phyloP scores from a whole-genome alignment of 2,329 filamentous ascomycete genomes.

The Colletotrichum spinosum region DNA sequence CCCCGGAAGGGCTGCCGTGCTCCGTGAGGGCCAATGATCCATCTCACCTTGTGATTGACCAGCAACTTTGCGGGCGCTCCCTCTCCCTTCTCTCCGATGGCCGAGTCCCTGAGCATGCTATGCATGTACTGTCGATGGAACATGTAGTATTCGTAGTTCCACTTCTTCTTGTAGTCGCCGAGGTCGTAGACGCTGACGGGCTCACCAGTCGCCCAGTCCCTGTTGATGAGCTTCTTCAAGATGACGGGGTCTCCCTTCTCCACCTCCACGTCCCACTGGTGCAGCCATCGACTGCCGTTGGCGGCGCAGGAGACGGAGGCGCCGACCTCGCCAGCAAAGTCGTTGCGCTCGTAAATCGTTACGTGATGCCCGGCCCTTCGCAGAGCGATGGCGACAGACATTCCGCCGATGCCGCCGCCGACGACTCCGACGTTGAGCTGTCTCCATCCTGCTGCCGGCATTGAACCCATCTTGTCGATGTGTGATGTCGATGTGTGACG shows the following conservation, averaged over 20 bases:
- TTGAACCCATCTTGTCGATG: constrained; percentile 20
- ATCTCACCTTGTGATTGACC: constrained; percentile 65
- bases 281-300: constrained; percentile 76
- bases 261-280: constrained; percentile 76
- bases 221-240: constrained; percentile 74
- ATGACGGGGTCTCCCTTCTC: constrained; percentile 73
- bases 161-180: constrained; percentile 72
- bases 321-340: constrained; percentile 76
- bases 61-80: constrained; percentile 64
- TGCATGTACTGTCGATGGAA: constrained; percentile 79
- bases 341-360: constrained; percentile 74
- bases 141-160: constrained; percentile 76
- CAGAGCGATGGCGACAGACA: constrained; percentile 59
- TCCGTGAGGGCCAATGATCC: no score
- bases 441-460: constrained; percentile 51
- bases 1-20: no score
- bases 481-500: not conserved
- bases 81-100: constrained; percentile 62
- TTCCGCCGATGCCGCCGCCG: constrained; percentile 61
- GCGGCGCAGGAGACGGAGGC: constrained; percentile 76
- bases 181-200: constrained; percentile 73
- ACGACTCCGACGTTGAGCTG: constrained; percentile 57
- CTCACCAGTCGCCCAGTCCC: constrained; percentile 77
- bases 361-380: constrained; percentile 60
- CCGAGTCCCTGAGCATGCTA: constrained; percentile 71